Conservation (phyloP, 192 early-diverging fungal species). For the Haplosporangium gracile region DNA sequence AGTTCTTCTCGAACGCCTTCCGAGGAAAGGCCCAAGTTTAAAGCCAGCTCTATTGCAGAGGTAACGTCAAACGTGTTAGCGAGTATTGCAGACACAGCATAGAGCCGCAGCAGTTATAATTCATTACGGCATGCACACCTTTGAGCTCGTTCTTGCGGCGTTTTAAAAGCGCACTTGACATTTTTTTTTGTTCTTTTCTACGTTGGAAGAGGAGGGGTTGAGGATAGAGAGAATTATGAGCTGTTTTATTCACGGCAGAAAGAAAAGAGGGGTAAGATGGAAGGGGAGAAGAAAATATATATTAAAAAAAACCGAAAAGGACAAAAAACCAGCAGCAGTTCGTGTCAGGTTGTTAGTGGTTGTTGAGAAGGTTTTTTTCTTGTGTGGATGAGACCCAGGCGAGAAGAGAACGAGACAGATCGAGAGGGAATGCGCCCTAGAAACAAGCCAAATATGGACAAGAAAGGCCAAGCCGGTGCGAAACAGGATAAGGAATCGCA, state of each 20-base stretch:
- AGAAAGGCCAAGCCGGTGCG: constrained; percentile 50
- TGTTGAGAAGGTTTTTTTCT: too few species aligned
- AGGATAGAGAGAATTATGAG: background rate
- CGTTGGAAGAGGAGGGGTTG: too few species aligned
- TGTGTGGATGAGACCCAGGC: constrained; percentile 1
- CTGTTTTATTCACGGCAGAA: background rate
- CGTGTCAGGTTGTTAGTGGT: background rate
- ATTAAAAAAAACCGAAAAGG: background rate
- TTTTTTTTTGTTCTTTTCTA: background rate
- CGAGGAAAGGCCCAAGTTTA: constrained; percentile 20
- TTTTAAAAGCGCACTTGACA: constrained; percentile 16
- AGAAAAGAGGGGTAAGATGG: background rate
- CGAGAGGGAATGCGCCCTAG: background rate
- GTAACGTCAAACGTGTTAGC: background rate
- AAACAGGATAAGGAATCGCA: constrained; percentile 51
- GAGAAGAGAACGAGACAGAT: constrained; percentile 17
- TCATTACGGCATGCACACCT: background rate
- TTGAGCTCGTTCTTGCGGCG: constrained; percentile 34
- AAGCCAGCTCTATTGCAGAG: constrained; percentile 17
- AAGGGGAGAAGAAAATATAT: background rate
- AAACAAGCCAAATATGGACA: background rate
- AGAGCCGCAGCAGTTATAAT: too few species aligned
- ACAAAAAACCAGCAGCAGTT: background rate
- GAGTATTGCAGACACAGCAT: too few species aligned
- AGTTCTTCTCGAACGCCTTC: constrained; percentile 44